Evolutionary conservation across 1,284 basidiomycete species (phyloP).

Genomic region (Pseudomicrostroma phylloplanum): DNA sequence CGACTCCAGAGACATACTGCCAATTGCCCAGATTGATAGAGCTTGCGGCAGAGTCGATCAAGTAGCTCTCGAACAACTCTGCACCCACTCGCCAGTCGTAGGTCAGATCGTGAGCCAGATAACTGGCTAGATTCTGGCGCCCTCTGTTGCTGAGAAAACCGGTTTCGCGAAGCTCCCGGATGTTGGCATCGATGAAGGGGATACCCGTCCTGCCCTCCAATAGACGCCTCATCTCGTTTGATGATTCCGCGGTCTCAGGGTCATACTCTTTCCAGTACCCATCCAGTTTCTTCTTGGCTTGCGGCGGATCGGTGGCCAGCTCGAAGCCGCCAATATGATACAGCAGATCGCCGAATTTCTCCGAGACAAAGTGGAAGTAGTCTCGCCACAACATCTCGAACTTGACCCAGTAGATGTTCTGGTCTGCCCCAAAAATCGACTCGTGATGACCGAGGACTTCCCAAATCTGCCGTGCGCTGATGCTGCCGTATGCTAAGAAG

Average conservation of each 20-base stretch:
- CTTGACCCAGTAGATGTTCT: slow-evolving; percentile 54
- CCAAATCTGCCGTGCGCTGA: slow-evolving; percentile 55
- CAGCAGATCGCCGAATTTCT: slow-evolving; percentile 52
- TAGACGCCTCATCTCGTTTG: slow-evolving; percentile 52
- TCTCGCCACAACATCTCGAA: slow-evolving; percentile 60
- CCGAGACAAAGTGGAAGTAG: slow-evolving; percentile 56
- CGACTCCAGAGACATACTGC: slow-evolving; percentile 55
- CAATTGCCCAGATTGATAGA: slow-evolving; percentile 43
- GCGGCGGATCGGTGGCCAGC: slow-evolving; percentile 52
- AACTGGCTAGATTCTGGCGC: slow-evolving; percentile 59
- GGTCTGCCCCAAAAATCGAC: slow-evolving; percentile 47
- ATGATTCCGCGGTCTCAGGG: slow-evolving; percentile 24
- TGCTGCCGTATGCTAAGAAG: slow-evolving; percentile 56
- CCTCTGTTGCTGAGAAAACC: slow-evolving; percentile 53
- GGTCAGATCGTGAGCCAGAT: slow-evolving; percentile 55
- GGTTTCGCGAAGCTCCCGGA: slow-evolving; percentile 55
- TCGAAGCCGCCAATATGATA: slow-evolving; percentile 55
- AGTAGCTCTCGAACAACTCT: slow-evolving; percentile 56
- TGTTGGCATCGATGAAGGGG: slow-evolving; percentile 59
- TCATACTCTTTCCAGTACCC: slow-evolving; percentile 43
- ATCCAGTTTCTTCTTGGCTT: slow-evolving; percentile 51
- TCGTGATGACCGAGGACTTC: slow-evolving; percentile 51
- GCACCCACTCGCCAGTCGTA: slow-evolving; percentile 59
- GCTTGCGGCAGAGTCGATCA: slow-evolving; percentile 43
- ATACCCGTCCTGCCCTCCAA: slow-evolving; percentile 57